These are phyloP conservation scores for Hypoxylon rickii DNA, from an alignment of 495 filamentous ascomycete species.

Conservation along the genomic window DNA sequence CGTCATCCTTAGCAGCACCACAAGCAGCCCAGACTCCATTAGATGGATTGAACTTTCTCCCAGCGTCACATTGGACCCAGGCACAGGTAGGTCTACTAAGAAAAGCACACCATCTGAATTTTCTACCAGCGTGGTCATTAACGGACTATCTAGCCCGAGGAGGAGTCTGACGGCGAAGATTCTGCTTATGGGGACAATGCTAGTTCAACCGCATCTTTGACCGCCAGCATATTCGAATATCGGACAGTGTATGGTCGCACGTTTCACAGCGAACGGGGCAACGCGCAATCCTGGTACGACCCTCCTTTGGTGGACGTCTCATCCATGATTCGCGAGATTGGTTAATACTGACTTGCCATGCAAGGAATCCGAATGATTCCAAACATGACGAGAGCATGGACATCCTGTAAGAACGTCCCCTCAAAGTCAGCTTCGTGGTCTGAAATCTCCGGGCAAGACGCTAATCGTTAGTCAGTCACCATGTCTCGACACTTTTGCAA, in stretches of 20 bases:
- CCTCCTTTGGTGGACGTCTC: not conserved
- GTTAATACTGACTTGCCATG: constrained; percentile 2
- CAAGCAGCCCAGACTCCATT: not conserved
- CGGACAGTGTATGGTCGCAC: constrained; percentile 45
- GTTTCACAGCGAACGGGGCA: constrained; percentile 43
- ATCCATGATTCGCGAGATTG: no score
- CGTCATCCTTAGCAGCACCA: not conserved
- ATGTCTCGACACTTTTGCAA: constrained; percentile 37
- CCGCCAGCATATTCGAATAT: constrained; percentile 50
- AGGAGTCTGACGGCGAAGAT: constrained; percentile 35
- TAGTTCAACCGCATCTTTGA: constrained; percentile 51
- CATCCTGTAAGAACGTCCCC: constrained; percentile 32
- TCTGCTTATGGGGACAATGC: constrained; percentile 36
- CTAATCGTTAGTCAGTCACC: constrained; percentile 34
- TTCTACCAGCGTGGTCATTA: not conserved
- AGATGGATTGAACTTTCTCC: constrained; percentile 19
- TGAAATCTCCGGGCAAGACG: not conserved
- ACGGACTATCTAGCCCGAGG: constrained; percentile 2
- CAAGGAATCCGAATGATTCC: constrained; percentile 46
- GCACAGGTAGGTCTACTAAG: constrained; percentile 22
- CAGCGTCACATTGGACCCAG: constrained; percentile 39
- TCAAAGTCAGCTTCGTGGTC: not conserved
- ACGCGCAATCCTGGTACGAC: constrained; percentile 41
- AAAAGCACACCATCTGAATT: no score
- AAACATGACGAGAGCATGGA: constrained; percentile 43